Evolutionary conservation across 352 stramenopile genomes (phyloP).

Genomic region (Thraustotheca clavata): DNA sequence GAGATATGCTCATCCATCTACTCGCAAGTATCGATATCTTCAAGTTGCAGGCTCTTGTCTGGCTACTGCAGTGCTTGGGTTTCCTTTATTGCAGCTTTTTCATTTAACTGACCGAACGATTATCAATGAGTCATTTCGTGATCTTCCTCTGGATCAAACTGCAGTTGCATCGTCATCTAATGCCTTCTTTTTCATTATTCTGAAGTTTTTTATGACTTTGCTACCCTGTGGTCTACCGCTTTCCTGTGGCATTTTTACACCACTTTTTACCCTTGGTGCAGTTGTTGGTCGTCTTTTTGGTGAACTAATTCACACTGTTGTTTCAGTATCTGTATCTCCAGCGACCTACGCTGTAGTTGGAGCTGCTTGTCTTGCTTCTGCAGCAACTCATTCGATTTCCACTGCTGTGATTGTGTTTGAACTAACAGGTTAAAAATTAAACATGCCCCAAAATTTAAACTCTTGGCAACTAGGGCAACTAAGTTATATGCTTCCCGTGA

Average conservation of each 20-base stretch:
- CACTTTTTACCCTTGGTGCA: conserved; percentile 74
- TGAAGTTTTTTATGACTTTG: conserved; percentile 64
- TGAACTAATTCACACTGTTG: conserved; percentile 69
- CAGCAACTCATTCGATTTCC: conserved; percentile 85
- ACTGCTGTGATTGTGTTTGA: conserved; percentile 85
- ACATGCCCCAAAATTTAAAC: too few relatives aligned
- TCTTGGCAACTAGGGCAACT: conserved; percentile 35
- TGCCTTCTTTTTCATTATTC: conserved; percentile 59
- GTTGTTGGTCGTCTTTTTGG: conserved; percentile 63
- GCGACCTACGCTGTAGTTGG: conserved; percentile 87
- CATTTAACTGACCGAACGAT: conserved; percentile 55
- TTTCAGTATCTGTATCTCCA: conserved; percentile 62
- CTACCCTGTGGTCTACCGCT: conserved; percentile 59
- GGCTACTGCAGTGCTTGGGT: conserved; percentile 48
- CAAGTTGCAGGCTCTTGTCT: conserved; percentile 57
- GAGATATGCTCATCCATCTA: not conserved
- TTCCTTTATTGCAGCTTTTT: conserved; percentile 54
- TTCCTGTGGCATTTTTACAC: conserved; percentile 73
- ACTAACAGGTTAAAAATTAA: conserved; percentile 34
- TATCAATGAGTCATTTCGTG: conserved; percentile 71
- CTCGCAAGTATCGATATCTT: conserved; percentile 43
- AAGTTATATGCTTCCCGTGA: conserved; percentile 75
- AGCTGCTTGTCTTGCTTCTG: conserved; percentile 84
- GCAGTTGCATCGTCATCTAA: conserved; percentile 57
- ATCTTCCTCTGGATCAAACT: conserved; percentile 43